Evolutionary conservation across 371 early-diverging fungal genomes (phyloP).

Genomic region (Saksenaea oblongispora): DNA sequence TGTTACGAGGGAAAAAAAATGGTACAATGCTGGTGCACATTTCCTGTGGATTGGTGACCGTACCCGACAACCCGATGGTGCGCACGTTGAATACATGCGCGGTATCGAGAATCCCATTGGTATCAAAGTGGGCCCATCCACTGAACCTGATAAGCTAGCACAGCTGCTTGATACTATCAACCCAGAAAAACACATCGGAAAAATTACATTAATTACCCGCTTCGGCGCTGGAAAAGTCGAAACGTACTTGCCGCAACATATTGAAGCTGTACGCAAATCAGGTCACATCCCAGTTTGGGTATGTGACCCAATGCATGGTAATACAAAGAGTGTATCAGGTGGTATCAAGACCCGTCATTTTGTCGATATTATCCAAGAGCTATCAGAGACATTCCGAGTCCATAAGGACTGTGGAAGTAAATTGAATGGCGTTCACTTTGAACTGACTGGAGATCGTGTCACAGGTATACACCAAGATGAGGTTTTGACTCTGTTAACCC

Average conservation of each 20-base stretch:
- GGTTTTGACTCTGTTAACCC: neutral
- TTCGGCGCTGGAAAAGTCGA: slow-evolving; percentile 89
- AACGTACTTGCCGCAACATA: slow-evolving; percentile 82
- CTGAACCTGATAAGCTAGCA: slow-evolving; percentile 83
- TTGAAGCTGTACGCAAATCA: slow-evolving; percentile 83
- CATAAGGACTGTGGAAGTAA: slow-evolving; percentile 75
- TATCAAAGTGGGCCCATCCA: slow-evolving; percentile 93
- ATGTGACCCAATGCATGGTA: slow-evolving; percentile 98
- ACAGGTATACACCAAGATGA: slow-evolving; percentile 45
- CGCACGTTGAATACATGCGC: slow-evolving; percentile 95
- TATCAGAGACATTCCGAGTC: slow-evolving; percentile 80
- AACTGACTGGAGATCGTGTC: slow-evolving; percentile 92
- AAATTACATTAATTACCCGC: slow-evolving; percentile 93
- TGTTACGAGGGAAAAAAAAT: slow-evolving; percentile 45
- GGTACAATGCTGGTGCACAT: slow-evolving; percentile 79
- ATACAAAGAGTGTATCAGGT: slow-evolving; percentile 79
- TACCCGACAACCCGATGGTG: slow-evolving; percentile 93
- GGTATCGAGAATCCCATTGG: slow-evolving; percentile 96
- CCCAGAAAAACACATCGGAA: slow-evolving; percentile 85
- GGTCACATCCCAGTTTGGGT: slow-evolving; percentile 93
- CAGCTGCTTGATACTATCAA: slow-evolving; percentile 84
- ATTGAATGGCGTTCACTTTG: slow-evolving; percentile 95
- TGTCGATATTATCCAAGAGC: slow-evolving; percentile 80
- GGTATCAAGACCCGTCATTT: slow-evolving; percentile 93
- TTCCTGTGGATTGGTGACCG: slow-evolving; percentile 98